phyloP scores from a whole-genome alignment of 2,329 filamentous ascomycete genomes.

The Pseudocercospora eumusae region DNA sequence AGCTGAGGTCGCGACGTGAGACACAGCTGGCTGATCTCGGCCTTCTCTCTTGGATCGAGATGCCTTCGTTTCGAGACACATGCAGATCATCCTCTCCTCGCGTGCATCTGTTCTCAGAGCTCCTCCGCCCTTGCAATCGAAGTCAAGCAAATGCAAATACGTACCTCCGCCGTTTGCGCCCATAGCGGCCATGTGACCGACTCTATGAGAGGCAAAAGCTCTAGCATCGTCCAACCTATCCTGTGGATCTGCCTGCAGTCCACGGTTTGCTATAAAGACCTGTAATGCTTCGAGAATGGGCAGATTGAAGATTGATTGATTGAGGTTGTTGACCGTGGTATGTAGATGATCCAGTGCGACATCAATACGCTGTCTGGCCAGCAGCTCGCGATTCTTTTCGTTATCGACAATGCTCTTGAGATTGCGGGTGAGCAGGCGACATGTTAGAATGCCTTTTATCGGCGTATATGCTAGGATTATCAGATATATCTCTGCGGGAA shows the following conservation, averaged over 20 bases:
- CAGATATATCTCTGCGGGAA: constrained; percentile 12
- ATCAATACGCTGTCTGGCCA: constrained; percentile 5
- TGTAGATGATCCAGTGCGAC: background rate
- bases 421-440: constrained; percentile 10
- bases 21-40: too few species aligned
- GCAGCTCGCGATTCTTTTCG: constrained; percentile 4
- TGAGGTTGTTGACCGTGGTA: background rate
- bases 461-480: constrained; percentile 1
- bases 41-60: background rate
- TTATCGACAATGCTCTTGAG: constrained; percentile 11
- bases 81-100: background rate
- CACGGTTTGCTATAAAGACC: constrained; percentile 9
- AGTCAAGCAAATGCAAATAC: background rate
- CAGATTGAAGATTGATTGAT: background rate
- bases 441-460: constrained; percentile 5
- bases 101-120: background rate
- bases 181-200: background rate
- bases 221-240: constrained; percentile 11
- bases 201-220: constrained; percentile 7
- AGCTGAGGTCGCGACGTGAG: too few species aligned
- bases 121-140: background rate
- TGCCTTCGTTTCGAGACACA: background rate
- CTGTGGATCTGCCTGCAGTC: constrained; percentile 2
- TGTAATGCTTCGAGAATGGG: constrained; percentile 13
- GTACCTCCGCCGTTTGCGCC: background rate